Evolutionary conservation across 148 eudicot genomes (phyloP).

Genomic region (Heliamphora exappendiculata): DNA sequence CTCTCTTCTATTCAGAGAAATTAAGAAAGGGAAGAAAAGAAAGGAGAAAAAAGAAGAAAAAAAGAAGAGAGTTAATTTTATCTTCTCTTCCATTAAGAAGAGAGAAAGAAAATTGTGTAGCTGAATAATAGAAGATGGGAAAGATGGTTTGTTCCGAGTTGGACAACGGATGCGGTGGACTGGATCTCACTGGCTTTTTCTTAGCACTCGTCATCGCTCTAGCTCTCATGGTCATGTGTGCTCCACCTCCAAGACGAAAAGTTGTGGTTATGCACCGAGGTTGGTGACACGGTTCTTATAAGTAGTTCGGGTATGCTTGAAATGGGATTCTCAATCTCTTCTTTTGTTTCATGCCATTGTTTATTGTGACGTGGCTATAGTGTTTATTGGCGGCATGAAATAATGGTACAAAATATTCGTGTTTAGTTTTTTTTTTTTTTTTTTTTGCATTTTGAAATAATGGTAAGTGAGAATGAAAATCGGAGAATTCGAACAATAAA

Average conservation of each 20-base stretch:
- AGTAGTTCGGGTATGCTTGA: not conserved
- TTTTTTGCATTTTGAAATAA: too few relatives aligned
- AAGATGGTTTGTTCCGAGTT: not conserved
- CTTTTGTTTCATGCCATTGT: not conserved
- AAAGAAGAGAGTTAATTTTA: too few relatives aligned
- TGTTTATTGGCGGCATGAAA: too few relatives aligned
- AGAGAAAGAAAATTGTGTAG: not conserved
- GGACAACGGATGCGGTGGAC: not conserved
- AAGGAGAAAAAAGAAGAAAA: too few relatives aligned
- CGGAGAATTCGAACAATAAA: too few relatives aligned
- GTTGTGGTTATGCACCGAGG: not conserved
- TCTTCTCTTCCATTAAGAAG: not conserved
- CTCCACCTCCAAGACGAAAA: not conserved
- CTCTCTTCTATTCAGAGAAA: not conserved
- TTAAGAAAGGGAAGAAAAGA: not conserved
- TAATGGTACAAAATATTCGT: too few relatives aligned
- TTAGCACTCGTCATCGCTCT: constrained; percentile 9
- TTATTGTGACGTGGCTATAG: too few relatives aligned
- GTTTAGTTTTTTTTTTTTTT: too few relatives aligned
- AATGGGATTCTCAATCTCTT: not conserved
- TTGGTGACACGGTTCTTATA: not conserved
- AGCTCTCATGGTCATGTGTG: constrained; percentile 1
- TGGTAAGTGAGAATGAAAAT: too few relatives aligned
- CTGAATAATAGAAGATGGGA: constrained; percentile 5
- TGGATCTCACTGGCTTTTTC: not conserved